Base-by-base conservation (phyloP, 495 filamentous ascomycete genomes). In the Neurospora cerealis region DNA sequence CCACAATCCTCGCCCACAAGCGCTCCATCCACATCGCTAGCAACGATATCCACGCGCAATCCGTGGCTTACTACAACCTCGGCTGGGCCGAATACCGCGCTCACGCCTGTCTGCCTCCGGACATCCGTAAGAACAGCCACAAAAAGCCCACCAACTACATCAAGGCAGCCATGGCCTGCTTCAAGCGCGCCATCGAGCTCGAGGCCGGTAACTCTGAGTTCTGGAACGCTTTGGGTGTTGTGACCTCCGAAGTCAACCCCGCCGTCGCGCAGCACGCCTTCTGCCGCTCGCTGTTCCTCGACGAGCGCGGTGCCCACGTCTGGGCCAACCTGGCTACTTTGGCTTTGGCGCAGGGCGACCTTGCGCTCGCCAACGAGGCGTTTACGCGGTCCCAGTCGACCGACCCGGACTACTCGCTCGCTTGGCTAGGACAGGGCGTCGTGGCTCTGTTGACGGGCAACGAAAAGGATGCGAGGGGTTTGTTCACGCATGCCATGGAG, bases 401-500 rank as follows among this genome's bases (percentile, higher is more conserved):
- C 8, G 96, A 99, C 79, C 96, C 96, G 4, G 94, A 97, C 74
- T 96, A 95, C 77, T 89, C 93, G 0, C 89, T 92, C 74, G 95
- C 94, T 15, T 99, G 96, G 96, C 83, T 97, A 37, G 96, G 96
- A 4, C 96, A 98, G 82, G 96, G 94, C 13, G 82, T 97, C 9
- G 85, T 98, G 15, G 94, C 95, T 15, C 85, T 92, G 60, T 84
- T 93, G 28, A 85, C 88, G n/a, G 93, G 92, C 2, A 90, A 96
- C 72, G 36, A 79, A 1, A 87, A 87, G 74, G 93, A 98, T 80
- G 94, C 96, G 3, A 87, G 91, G 17, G 88, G 89, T 39, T 87
- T 98, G 13, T 98, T 97, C 78, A 93, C 93, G n/a, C 96, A 99
- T 82, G 94, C 95, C 5, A 95, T 96, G 83, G 96, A 97, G 75